phyloP scores from a whole-genome alignment of 2,329 filamentous ascomycete genomes.

The Paraphaeosphaeria sporulosa region DNA sequence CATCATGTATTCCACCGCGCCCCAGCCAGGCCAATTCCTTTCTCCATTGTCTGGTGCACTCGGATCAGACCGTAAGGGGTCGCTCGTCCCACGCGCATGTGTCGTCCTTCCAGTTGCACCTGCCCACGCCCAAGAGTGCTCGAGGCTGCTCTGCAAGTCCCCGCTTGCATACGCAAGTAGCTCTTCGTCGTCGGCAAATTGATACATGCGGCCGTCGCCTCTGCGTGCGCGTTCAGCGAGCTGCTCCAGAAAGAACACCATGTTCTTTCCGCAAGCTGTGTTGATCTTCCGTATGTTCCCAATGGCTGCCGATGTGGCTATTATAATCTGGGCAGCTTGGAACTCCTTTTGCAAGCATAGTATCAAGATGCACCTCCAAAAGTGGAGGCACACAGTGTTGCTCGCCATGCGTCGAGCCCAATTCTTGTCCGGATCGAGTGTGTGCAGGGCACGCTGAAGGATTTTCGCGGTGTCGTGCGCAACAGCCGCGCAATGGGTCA shows the following conservation, averaged over 20 bases:
- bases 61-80: conserved; percentile 53
- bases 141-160: conserved; percentile 81
- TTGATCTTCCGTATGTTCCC: conserved; percentile 76
- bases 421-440: conserved; percentile 39
- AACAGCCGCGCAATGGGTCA: conserved; percentile 78
- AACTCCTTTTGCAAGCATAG: conserved; percentile 78
- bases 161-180: conserved; percentile 85
- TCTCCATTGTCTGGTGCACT: conserved; percentile 65
- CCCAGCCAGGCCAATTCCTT: conserved; percentile 83
- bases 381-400: conserved; percentile 78
- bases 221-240: conserved; percentile 65
- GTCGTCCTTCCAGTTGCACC: conserved; percentile 49
- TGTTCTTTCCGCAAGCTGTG: conserved; percentile 78
- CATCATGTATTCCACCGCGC: conserved; percentile 71
- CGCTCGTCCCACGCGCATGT: conserved; percentile 30
- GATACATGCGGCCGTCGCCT: conserved; percentile 46
- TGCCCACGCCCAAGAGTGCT: conserved; percentile 83
- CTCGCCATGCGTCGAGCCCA: conserved; percentile 74
- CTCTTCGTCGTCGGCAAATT: conserved; percentile 77
- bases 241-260: conserved; percentile 79
- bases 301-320: conserved; percentile 75
- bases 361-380: conserved; percentile 87
- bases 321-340: conserved; percentile 74
- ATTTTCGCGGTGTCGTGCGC: conserved; percentile 81
- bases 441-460: conserved; percentile 70